These are phyloP conservation scores for Bryum argenteum DNA, from an alignment of 225 moss, liverwort and hornwort species.

Conservation along the genomic window DNA sequence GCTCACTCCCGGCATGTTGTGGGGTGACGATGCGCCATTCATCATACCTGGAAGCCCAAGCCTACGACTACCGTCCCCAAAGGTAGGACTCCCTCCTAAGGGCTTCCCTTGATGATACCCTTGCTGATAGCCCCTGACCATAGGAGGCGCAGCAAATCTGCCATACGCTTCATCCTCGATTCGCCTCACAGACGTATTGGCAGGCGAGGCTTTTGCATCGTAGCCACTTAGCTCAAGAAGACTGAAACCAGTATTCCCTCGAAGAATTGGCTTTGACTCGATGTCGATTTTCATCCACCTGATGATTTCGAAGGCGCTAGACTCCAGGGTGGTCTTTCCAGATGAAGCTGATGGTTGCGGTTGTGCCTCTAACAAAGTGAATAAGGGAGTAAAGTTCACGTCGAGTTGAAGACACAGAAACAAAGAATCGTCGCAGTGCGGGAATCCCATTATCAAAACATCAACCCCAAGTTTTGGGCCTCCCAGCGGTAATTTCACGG, in stretches of 20 bases:
- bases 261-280: conserved; percentile 65
- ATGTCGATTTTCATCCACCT: conserved; percentile 86
- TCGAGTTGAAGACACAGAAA: conserved; percentile 90
- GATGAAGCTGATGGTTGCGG: conserved; percentile 42
- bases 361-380: conserved; percentile 87
- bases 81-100: conserved; percentile 49
- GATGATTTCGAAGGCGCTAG: conserved; percentile 67
- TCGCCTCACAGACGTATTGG: conserved; percentile 39
- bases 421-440: conserved; percentile 78
- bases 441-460: conserved; percentile 90
- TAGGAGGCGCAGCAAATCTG: conserved; percentile 47
- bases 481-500: conserved; percentile 70
- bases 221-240: conserved; percentile 64
- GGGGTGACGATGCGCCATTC: conserved; percentile 56
- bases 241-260: conserved; percentile 79
- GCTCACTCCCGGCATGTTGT: conserved; percentile 38
- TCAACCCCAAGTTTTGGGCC: conserved; percentile 68
- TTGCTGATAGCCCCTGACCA: conserved; percentile 34
- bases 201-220: conserved; percentile 52
- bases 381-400: conserved; percentile 73
- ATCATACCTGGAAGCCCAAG: conserved; percentile 54
- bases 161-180: conserved; percentile 49
- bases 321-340: conserved; percentile 58
- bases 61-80: conserved; percentile 78
- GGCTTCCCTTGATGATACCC: conserved; percentile 64